A percentile compares a stretch with the other conserved stretches of the same genome.
phyloP scores from a whole-genome alignment of 768 basidiomycete genomes.

The Paxillus involutus region DNA sequence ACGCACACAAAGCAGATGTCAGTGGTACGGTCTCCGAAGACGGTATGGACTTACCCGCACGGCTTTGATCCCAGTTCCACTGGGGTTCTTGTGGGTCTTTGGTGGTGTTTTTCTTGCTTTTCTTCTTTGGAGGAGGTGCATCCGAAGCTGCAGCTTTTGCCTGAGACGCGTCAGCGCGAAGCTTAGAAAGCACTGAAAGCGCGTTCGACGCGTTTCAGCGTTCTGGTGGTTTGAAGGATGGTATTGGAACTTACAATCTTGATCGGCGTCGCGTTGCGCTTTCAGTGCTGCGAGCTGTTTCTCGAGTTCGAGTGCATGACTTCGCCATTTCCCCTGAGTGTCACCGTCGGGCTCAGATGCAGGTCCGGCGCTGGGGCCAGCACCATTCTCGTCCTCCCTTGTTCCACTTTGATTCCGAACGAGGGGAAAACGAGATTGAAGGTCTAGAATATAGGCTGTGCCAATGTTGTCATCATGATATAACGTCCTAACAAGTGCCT shows the following conservation, averaged over 20 bases:
- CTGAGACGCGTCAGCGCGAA: slow-evolving; percentile 13
- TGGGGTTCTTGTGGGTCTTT: slow-evolving; percentile 16
- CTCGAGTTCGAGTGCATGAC: slow-evolving; percentile 31
- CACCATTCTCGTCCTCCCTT: not conserved
- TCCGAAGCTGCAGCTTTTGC: slow-evolving; percentile 10
- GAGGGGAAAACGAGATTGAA: slow-evolving; percentile 25
- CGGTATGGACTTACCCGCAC: slow-evolving; percentile 8
- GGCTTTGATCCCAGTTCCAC: slow-evolving; percentile 22
- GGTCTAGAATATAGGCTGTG: slow-evolving; percentile 28
- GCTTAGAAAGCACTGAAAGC: slow-evolving; percentile 20
- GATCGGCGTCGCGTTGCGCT: slow-evolving; percentile 20
- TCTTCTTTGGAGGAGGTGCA: slow-evolving; percentile 26
- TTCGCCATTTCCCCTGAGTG: slow-evolving; percentile 19
- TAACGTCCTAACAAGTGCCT: too few species aligned
- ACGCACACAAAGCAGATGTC: not conserved
- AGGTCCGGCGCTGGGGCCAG: not conserved
- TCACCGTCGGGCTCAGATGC: not conserved
- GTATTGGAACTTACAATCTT: slow-evolving; percentile 17
- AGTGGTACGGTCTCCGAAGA: not conserved
- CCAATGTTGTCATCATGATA: not conserved
- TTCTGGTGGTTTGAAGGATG: not conserved
- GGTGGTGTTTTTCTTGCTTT: slow-evolving; percentile 19
- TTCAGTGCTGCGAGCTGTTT: slow-evolving; percentile 19
- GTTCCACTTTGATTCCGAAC: not conserved
- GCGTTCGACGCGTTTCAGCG: not conserved